Evolutionary conservation across 306 rosid genomes (phyloP), one percentile per base, ranked within the genome.

Genomic region (Lithocarpus polystachyus): DNA sequence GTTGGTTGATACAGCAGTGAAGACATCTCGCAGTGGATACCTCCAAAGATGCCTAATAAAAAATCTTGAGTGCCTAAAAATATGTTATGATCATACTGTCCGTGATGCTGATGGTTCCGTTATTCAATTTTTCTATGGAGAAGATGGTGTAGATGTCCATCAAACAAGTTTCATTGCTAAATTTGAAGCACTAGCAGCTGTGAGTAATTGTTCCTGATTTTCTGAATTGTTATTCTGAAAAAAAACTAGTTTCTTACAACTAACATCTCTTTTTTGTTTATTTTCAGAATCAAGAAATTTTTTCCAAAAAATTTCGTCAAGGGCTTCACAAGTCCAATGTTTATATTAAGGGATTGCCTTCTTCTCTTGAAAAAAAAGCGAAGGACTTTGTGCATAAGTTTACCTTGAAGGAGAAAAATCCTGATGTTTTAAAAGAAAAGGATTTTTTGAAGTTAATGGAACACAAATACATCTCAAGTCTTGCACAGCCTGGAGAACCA

Each of bases 1-100:
- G 84, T 84, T 95, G 84, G 99, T 95, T 78, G 98, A 95, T 80
- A 95, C 99, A 8, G 98, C 99, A 35, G 99, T 95, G 69, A 95
- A 95, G 88, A 95, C 99, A 68, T 95, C 99, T 82, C 92, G 99
- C 51, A 95, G 99, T 89, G 99, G 99, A 35, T 95, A 95, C 83
- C 84, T 95, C 79, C 99, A 95, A 90, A 90, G 99, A 82, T 92
- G 99, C 87, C 85, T 92, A 2, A 90, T 95, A 85, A 95, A 93
- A 86, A 95, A 90, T 82, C 89, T 95, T 6, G 99, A 95, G 81
- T 89, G 90, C 71, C 97, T 95, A 26, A 90, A 91, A 86, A 88
- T 95, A 69, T 81, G 87, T 84, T 95, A 95, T 69, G 99, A 95
- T 79, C 84, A 92, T 77, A 92, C 99, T 43, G 99, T 95, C 20